Conservation (phyloP, 2,329 filamentous ascomycete genomes). For the Botrytis medusae region DNA sequence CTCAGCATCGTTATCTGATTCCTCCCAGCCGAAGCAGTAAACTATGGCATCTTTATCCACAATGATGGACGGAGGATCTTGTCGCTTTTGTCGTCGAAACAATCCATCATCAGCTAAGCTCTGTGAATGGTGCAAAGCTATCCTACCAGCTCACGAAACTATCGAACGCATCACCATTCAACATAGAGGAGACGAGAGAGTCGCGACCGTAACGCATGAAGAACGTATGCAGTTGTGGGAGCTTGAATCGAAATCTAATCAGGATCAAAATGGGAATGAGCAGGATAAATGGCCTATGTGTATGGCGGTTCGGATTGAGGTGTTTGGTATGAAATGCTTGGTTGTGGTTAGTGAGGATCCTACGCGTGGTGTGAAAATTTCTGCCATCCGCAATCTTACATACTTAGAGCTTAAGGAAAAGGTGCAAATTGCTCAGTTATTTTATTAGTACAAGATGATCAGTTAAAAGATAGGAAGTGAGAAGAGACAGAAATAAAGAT, state of each 20-base stretch:
- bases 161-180: not conserved
- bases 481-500: too few species aligned
- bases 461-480: too few species aligned
- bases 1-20: not conserved
- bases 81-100: not conserved
- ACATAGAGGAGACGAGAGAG: rapidly evolving
- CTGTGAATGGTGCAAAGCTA: not conserved
- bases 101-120: not conserved
- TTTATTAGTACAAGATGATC: not conserved
- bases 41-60: not conserved
- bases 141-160: not conserved
- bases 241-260: not conserved
- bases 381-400: not conserved
- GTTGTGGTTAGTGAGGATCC: not conserved
- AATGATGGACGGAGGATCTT: not conserved
- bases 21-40: not conserved
- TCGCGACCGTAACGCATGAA: not conserved
- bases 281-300: not conserved
- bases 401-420: too few species aligned
- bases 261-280: not conserved
- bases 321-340: not conserved
- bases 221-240: not conserved
- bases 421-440: too few species aligned
- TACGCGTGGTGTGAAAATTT: not conserved
- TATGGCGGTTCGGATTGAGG: not conserved